Conservation (phyloP, 1,284 basidiomycete species). For the Ganoderma boninense region DNA sequence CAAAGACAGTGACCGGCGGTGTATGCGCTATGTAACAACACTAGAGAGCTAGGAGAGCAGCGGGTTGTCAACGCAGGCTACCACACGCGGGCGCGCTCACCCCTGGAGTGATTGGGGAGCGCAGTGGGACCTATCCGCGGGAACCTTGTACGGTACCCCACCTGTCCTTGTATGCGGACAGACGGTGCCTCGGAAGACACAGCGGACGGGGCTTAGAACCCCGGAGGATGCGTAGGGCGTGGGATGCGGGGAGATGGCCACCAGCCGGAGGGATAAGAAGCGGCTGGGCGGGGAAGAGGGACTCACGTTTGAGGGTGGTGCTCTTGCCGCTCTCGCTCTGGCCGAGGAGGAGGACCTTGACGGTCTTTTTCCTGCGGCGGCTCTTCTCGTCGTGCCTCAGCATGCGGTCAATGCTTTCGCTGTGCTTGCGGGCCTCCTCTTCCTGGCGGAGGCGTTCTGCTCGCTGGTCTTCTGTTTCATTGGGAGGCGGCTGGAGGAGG, state of each 20-base stretch:
- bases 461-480: slow-evolving; percentile 73
- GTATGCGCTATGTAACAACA: slow-evolving; percentile 25
- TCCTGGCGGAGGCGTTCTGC: slow-evolving; percentile 69
- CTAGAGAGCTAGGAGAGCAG: slow-evolving; percentile 1
- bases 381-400: slow-evolving; percentile 68
- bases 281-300: slow-evolving; percentile 6
- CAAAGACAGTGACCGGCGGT: slow-evolving; percentile 23
- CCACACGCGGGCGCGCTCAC: slow-evolving; percentile 20
- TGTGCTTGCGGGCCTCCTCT: slow-evolving; percentile 72
- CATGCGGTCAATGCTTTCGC: slow-evolving; percentile 81
- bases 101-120: slow-evolving; percentile 4
- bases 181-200: background rate
- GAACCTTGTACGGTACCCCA: slow-evolving; percentile 26
- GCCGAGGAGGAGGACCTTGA: slow-evolving; percentile 81
- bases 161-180: slow-evolving; percentile 2
- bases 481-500: slow-evolving; percentile 69
- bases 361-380: slow-evolving; percentile 64
- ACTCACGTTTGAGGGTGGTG: slow-evolving; percentile 85
- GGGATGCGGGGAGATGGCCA: slow-evolving; percentile 22
- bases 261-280: slow-evolving; percentile 7
- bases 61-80: slow-evolving; percentile 10
- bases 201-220: background rate
- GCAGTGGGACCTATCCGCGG: slow-evolving; percentile 8
- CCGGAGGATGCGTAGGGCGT: background rate
- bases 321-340: slow-evolving; percentile 87